These are phyloP conservation scores for Saururus chinensis DNA, from an alignment of 164 flowering plant genomes.

Conservation along the genomic window DNA sequence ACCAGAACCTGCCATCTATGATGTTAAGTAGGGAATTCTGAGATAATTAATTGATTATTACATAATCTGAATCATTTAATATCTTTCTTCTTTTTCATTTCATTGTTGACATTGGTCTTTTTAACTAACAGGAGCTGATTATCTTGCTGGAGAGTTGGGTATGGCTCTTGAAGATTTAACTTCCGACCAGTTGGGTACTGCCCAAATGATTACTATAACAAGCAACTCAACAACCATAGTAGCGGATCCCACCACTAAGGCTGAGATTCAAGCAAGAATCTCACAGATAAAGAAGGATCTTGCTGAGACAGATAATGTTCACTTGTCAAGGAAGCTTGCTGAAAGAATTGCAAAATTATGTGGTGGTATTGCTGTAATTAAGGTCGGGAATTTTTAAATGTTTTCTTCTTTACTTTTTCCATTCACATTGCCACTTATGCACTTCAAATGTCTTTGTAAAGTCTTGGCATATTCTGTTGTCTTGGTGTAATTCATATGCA, in stretches of 20 bases:
- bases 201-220: constrained; percentile 58
- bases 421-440: too few relatives aligned
- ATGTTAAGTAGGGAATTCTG: neutral
- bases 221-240: constrained; percentile 67
- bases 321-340: constrained; percentile 48
- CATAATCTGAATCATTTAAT: neutral
- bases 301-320: constrained; percentile 53
- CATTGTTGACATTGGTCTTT: constrained; percentile 3
- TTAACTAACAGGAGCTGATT: constrained; percentile 73
- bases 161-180: constrained; percentile 52
- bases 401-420: neutral
- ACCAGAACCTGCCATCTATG: neutral
- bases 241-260: constrained; percentile 64
- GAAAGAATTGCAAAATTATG: constrained; percentile 86
- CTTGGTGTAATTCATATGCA: too few relatives aligned
- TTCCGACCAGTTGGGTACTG: constrained; percentile 92
- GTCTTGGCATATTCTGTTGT: too few relatives aligned
- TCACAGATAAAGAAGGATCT: constrained; percentile 85
- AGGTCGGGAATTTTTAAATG: constrained; percentile 27
- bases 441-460: too few relatives aligned
- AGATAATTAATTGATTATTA: too few relatives aligned
- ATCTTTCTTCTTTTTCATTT: neutral
- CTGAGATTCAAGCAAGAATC: constrained; percentile 81
- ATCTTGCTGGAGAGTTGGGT: constrained; percentile 78
- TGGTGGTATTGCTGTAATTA: constrained; percentile 82